Evolutionary conservation across 345 rosid genomes (phyloP), one percentile per base, ranked within the genome.

Genomic region (Eucalyptus globulus): DNA sequence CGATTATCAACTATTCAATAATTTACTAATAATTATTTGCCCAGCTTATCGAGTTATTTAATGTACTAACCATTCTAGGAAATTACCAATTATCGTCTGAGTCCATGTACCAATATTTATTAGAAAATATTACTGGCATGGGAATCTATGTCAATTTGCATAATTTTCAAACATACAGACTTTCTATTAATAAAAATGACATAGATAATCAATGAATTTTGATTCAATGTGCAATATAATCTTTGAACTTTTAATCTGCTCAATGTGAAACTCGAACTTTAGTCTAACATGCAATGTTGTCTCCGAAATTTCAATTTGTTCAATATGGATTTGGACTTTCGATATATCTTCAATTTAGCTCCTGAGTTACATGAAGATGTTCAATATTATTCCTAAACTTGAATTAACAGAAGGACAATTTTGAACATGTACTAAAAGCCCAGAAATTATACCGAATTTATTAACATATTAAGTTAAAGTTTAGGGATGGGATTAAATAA

Each of bases 401-500:
- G 58, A 53, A 53, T 21, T 53, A 53, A 53, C 11, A 53, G 0
- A 0, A 53, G 2, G 58, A 0, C 5, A 53, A 53, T 0, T 21
- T 53, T 8, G 26, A 53, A 53, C 11, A 53, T 19, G 56, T 2
- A 53, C 24, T 53, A 53, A 53, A 17, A 53, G 0, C 8, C 1
- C 0, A 53, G 0, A 2, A 53, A 7, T 17, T 8, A 53, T 53
- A 51, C 1, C 0, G 1, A 53, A 53, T 53, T 7, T 2, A 53
- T 53, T 3, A 53, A 53, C 2, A 8, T 1, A 53, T 53, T 53
- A 53, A 53, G 2, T 53, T 19, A 53, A 53, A 53, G 0, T 53
- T 53, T 19, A 53, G 0, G 0, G 9, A 53, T 17, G 2, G 3
- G 6, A 53, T 53, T 53, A 2, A 53, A 53, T 2, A 53, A 53